Evolutionary conservation across 2,329 filamentous ascomycete species (phyloP).

Genomic region (Fusarium domesticum): DNA sequence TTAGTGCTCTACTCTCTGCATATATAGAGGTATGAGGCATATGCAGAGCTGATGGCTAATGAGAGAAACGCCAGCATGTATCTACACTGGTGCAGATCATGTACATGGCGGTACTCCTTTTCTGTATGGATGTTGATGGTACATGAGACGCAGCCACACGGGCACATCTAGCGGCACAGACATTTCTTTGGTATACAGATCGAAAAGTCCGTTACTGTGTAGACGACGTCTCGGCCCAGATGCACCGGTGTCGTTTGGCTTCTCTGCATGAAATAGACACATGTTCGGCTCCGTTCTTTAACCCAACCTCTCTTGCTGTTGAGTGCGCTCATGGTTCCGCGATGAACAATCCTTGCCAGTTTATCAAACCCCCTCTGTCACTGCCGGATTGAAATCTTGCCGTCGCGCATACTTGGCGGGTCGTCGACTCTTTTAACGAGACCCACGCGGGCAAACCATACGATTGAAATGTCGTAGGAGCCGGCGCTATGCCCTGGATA

Average conservation of each 20-base stretch:
- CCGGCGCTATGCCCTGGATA: not conserved
- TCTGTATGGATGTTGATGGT: not conserved
- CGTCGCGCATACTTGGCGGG: constrained; percentile 19
- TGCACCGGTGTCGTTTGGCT: not conserved
- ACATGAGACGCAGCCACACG: no score
- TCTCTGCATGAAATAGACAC: not conserved
- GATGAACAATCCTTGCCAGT: constrained; percentile 9
- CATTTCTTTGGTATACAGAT: not conserved
- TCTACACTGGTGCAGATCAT: not conserved
- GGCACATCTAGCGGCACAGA: not conserved
- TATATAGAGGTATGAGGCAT: no score
- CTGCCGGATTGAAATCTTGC: constrained; percentile 11
- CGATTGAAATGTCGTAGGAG: not conserved
- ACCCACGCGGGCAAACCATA: constrained; percentile 1
- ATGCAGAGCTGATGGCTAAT: not conserved
- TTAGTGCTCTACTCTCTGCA: no score
- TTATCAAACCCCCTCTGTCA: constrained; percentile 12
- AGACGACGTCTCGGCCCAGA: not conserved
- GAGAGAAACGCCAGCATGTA: not conserved
- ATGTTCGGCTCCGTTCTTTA: no score
- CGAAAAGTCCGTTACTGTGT: not conserved
- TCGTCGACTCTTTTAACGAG: no score
- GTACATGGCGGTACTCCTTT: not conserved
- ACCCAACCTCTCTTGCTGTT: not conserved
- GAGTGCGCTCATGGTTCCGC: not conserved